Percentiles rank a stretch among this genome's conserved stretches.
These are phyloP conservation scores for Henckelia pumila DNA, from an alignment of 257 asterid genomes.

Conservation along the genomic window DNA sequence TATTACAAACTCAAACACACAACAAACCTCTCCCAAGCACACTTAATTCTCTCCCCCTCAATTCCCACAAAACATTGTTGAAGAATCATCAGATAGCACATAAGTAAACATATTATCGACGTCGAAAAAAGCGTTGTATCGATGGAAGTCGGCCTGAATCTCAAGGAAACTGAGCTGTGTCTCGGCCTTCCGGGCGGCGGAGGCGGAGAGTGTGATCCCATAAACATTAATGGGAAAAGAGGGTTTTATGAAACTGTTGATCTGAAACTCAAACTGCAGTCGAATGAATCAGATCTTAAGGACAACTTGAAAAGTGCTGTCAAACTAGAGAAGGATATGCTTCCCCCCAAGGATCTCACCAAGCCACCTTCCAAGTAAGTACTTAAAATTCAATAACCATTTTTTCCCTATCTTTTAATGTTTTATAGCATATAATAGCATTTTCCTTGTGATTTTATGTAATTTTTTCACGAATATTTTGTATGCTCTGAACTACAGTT, in stretches of 20 bases:
- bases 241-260: conserved; percentile 24
- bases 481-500: neutral
- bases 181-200: conserved; percentile 33
- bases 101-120: neutral
- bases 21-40: neutral
- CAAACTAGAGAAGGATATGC: conserved; percentile 4
- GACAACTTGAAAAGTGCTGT: neutral
- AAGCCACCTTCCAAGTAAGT: conserved; percentile 36
- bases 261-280: conserved; percentile 28
- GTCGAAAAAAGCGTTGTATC: neutral
- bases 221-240: conserved; percentile 27
- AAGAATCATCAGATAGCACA: neutral
- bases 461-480: too few species aligned
- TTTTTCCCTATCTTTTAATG: too few species aligned
- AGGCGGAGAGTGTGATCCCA: neutral
- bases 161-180: conserved; percentile 34
- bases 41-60: too few species aligned
- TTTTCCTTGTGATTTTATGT: neutral
- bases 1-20: neutral
- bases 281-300: conserved; percentile 10
- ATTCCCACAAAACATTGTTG: neutral
- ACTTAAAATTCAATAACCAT: too few species aligned
- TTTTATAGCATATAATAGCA: too few species aligned
- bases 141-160: conserved; percentile 7
- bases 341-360: conserved; percentile 9